Conservation (phyloP, 306 rosid species). For the Vigna reflexopilosa region DNA sequence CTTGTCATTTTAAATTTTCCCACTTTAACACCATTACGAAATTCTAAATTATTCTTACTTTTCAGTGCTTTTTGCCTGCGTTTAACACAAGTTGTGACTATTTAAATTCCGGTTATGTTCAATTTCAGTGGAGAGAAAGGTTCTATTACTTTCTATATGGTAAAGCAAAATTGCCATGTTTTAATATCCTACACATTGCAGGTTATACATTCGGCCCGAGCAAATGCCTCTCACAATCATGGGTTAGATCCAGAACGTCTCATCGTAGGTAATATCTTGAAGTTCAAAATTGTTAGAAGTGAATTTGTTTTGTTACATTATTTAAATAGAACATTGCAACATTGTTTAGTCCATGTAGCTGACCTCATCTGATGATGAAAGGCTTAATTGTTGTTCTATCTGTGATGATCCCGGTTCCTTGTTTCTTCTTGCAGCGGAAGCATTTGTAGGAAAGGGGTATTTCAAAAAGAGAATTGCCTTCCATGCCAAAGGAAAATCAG, state of each 20-base stretch:
- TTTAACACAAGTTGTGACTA: not conserved
- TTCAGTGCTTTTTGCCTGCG: constrained; percentile 2
- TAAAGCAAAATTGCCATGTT: constrained; percentile 10
- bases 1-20: not conserved
- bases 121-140: constrained; percentile 20
- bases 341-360: not conserved
- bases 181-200: constrained; percentile 43
- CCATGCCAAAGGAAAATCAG: constrained; percentile 61
- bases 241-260: constrained; percentile 88
- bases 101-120: constrained; percentile 19
- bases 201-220: constrained; percentile 94
- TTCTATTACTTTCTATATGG: constrained; percentile 7
- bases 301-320: constrained; percentile 30
- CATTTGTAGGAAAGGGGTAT: constrained; percentile 85
- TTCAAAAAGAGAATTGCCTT: constrained; percentile 57
- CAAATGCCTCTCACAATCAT: constrained; percentile 92
- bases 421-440: constrained; percentile 68
- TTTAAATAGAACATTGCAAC: not conserved
- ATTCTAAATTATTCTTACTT: constrained; percentile 2
- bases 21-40: constrained; percentile 5
- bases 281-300: constrained; percentile 28
- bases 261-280: constrained; percentile 69
- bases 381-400: constrained; percentile 1
- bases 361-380: not conserved
- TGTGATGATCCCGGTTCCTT: constrained; percentile 36